These are phyloP conservation scores for Cicer yamashitae DNA, from an alignment of 306 rosid species.

Conservation along the genomic window DNA sequence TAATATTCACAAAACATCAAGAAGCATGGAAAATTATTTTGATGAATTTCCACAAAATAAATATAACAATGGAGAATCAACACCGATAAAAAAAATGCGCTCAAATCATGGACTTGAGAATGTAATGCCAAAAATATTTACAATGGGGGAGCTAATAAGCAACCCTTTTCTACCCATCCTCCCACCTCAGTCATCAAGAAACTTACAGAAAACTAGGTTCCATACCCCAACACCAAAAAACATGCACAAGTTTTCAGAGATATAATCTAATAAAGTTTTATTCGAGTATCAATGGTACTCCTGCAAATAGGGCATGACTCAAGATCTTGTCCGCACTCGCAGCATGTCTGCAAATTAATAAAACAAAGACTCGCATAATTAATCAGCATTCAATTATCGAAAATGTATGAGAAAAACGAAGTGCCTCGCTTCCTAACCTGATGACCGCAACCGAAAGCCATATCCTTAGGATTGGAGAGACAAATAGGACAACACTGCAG, in stretches of 20 bases:
- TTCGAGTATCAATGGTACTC: conserved; percentile 66
- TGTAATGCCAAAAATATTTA: conserved; percentile 54
- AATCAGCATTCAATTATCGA: conserved; percentile 19
- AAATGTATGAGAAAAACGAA: conserved; percentile 31
- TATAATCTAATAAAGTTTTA: conserved; percentile 70
- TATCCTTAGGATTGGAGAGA: conserved; percentile 63
- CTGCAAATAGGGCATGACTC: conserved; percentile 88
- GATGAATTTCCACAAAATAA: conserved; percentile 44
- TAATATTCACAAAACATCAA: conserved; percentile 15
- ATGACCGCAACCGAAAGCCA: conserved; percentile 98
- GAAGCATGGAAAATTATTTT: conserved; percentile 24
- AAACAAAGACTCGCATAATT: conserved; percentile 1
- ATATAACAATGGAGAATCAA: conserved; percentile 17
- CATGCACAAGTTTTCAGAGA: conserved; percentile 32
- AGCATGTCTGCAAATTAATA: conserved; percentile 76
- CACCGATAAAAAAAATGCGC: conserved; percentile 16
- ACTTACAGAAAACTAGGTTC: conserved; percentile 32
- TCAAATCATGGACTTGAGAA: conserved; percentile 30
- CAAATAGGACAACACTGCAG: conserved; percentile 86
- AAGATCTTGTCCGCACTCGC: conserved; percentile 83
- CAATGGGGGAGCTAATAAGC: conserved; percentile 43
- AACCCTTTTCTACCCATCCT: conserved; percentile 21
- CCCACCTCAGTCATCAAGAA: conserved; percentile 18
- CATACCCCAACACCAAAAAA: conserved; percentile 36
- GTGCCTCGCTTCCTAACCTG: conserved; percentile 58